Evolutionary conservation across 768 basidiomycete species (phyloP).

Genomic region (Psilocybe tampanensis): DNA sequence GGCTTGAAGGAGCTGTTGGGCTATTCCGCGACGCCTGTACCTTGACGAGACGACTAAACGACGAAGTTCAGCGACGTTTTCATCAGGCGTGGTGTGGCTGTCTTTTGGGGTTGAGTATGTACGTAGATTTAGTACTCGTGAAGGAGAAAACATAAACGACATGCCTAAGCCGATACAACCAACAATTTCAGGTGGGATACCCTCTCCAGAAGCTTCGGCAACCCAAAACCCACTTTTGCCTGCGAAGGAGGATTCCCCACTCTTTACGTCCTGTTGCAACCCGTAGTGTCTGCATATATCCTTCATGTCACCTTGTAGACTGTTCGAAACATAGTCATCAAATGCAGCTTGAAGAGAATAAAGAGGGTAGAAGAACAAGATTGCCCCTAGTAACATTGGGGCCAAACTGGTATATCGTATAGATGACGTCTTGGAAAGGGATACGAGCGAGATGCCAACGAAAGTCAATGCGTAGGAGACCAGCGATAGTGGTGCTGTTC

Average conservation of each 20-base stretch:
- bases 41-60: constrained; percentile 1
- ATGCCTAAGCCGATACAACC: constrained; percentile 7
- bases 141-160: background rate
- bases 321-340: constrained; percentile 4
- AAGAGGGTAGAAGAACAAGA: constrained; percentile 15
- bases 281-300: background rate
- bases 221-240: constrained; percentile 13
- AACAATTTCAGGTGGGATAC: background rate
- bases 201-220: background rate
- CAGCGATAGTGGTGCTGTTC: constrained; percentile 11
- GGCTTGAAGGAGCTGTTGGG: background rate
- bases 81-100: background rate
- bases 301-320: constrained; percentile 7
- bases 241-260: background rate
- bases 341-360: constrained; percentile 11
- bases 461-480: constrained; percentile 13
- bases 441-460: constrained; percentile 2
- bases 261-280: background rate
- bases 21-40: constrained; percentile 3
- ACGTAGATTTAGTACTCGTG: too few relatives aligned
- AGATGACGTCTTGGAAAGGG: background rate
- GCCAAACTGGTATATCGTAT: background rate
- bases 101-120: background rate
- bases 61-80: constrained; percentile 1
- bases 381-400: background rate